These are phyloP conservation scores for Metarhizium anisopliae DNA, from an alignment of 2,329 filamentous ascomycete species.

Conservation along the genomic window DNA sequence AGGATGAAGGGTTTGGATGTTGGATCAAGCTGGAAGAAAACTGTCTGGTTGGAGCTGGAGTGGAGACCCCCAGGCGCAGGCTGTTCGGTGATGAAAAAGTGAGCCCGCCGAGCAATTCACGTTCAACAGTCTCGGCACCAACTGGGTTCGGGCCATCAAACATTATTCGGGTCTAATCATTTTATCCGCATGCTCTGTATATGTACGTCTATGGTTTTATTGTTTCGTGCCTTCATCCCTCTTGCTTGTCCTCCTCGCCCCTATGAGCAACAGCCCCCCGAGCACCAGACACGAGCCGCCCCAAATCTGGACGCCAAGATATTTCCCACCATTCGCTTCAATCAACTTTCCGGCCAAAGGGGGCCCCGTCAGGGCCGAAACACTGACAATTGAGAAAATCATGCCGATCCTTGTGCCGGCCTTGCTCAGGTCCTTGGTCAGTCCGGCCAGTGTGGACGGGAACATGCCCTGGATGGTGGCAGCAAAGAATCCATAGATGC, in stretches of 20 bases:
- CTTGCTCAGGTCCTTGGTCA: constrained; percentile 45
- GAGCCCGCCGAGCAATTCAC: no score
- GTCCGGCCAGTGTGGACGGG: constrained; percentile 38
- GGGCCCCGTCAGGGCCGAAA: constrained; percentile 44
- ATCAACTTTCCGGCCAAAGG: constrained; percentile 45
- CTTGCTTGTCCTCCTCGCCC: constrained; percentile 17
- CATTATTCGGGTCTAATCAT: background rate
- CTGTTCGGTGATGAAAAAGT: no score
- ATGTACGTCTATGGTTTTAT: background rate
- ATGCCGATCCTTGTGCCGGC: constrained; percentile 50
- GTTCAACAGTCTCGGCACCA: background rate
- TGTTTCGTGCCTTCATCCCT: background rate
- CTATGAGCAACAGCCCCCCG: constrained; percentile 30
- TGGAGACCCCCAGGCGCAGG: background rate
- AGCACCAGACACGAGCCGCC: constrained; percentile 35
- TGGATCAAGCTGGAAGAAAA: background rate
- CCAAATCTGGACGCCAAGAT: constrained; percentile 42
- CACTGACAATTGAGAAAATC: constrained; percentile 48
- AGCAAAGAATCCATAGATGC: constrained; percentile 54
- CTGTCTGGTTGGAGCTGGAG: background rate
- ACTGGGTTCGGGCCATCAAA: background rate
- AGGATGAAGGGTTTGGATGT: background rate
- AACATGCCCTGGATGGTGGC: constrained; percentile 59
- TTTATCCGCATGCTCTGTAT: background rate
- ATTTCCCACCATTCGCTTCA: constrained; percentile 30